Percentiles rank a stretch among this genome's conserved stretches.
phyloP scores from a whole-genome alignment of 306 rosid species.

The Prunus mongolica region DNA sequence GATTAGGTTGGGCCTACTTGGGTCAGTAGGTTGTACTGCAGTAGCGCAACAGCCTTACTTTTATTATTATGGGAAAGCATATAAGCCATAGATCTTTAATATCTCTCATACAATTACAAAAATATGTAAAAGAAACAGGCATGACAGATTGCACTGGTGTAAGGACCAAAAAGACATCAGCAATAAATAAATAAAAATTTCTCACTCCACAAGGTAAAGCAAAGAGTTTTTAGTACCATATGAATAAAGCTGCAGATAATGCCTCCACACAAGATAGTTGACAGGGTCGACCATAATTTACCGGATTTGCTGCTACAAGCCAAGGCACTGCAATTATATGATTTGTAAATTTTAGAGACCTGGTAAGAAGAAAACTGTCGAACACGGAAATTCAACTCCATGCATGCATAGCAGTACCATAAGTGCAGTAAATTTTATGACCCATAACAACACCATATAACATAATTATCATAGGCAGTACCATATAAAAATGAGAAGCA shows the following conservation, averaged over 20 bases:
- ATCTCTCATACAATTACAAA: neutral
- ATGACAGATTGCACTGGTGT: neutral
- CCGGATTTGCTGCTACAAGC: slow-evolving; percentile 97
- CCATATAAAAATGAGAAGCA: neutral
- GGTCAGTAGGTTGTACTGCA: neutral
- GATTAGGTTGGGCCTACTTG: neutral
- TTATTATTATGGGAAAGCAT: neutral
- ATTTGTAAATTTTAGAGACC: slow-evolving; percentile 15
- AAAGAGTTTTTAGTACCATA: slow-evolving; percentile 53
- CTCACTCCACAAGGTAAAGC: neutral
- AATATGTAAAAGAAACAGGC: neutral
- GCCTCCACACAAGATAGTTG: slow-evolving; percentile 98
- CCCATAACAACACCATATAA: neutral
- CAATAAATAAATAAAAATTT: neutral
- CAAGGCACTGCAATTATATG: slow-evolving; percentile 68
- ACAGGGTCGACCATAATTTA: slow-evolving; percentile 94
- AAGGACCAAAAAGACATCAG: neutral
- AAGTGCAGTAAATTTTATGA: neutral
- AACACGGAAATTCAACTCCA: slow-evolving; percentile 2
- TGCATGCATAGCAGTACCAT: neutral
- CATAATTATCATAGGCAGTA: neutral
- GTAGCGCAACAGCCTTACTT: neutral
- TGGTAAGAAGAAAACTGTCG: slow-evolving; percentile 16
- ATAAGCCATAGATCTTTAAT: neutral
- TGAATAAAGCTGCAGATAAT: slow-evolving; percentile 84